Percentiles rank a stretch among this genome's conserved stretches.
Conservation (phyloP, 176 grass and related monocot species). For the Rhynchospora pubera region DNA sequence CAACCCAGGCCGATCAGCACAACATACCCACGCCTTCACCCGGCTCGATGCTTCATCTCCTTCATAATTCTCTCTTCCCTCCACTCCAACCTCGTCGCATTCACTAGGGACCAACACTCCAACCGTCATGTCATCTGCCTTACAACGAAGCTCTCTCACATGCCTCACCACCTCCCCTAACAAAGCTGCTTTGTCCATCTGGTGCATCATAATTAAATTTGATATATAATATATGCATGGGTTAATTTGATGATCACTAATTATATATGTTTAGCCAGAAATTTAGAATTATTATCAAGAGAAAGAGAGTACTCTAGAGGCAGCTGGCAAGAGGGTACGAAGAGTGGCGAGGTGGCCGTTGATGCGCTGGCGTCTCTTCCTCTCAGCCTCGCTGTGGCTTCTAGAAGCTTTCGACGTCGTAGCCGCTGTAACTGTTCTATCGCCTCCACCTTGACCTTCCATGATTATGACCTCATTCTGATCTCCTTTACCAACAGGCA, state of each 20-base stretch:
- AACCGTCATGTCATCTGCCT: constrained; percentile 39
- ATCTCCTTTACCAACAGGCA: constrained; percentile 18
- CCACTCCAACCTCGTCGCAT: constrained; percentile 66
- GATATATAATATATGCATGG: too few species aligned
- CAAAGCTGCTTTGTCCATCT: constrained; percentile 98
- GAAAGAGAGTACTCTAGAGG: constrained; percentile 37
- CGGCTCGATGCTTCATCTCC: constrained; percentile 15
- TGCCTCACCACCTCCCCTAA: constrained; percentile 92
- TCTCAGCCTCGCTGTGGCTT: constrained; percentile 87
- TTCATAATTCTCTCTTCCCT: constrained; percentile 19
- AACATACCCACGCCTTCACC: constrained; percentile 76
- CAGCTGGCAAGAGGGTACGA: constrained; percentile 66
- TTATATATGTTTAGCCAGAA: not conserved
- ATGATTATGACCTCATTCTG: constrained; percentile 17
- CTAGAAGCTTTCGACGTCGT: constrained; percentile 35
- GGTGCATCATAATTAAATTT: not conserved
- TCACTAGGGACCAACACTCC: constrained; percentile 51
- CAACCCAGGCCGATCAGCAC: constrained; percentile 66
- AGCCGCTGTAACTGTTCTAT: not conserved
- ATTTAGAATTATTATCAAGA: not conserved
- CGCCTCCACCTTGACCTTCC: constrained; percentile 21
- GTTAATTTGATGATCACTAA: not conserved
- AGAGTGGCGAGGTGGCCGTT: constrained; percentile 83
- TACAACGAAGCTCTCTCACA: constrained; percentile 63
- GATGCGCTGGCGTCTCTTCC: constrained; percentile 86